phyloP scores from a whole-genome alignment of 2,329 filamentous ascomycete genomes.

The Neonectria sp. region DNA sequence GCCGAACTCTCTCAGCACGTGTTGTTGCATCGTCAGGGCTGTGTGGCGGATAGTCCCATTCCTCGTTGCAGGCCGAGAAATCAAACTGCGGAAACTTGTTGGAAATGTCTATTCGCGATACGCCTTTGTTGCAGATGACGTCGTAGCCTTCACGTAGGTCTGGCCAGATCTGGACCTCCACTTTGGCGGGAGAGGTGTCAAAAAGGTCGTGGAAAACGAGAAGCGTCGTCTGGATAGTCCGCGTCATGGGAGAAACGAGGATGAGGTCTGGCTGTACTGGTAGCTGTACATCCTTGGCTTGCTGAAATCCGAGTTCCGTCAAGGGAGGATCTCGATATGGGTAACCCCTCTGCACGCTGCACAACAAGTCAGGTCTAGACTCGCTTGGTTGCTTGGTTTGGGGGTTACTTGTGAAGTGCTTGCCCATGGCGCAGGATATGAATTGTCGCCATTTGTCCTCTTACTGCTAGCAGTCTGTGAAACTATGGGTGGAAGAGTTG shows the following conservation, averaged over 20 bases:
- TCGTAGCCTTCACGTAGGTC: constrained; percentile 45
- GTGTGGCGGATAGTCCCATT: constrained; percentile 41
- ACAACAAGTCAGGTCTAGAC: neutral
- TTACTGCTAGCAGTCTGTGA: neutral
- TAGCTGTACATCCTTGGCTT: constrained; percentile 3
- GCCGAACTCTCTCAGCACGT: constrained; percentile 40
- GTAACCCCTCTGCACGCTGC: constrained; percentile 9
- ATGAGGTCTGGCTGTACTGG: constrained; percentile 13
- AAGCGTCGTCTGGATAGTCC: constrained; percentile 41
- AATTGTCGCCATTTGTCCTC: constrained; percentile 4
- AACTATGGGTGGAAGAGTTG: neutral
- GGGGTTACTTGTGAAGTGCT: constrained; percentile 11
- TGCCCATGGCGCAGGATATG: constrained; percentile 21
- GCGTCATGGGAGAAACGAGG: constrained; percentile 22
- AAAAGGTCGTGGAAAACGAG: constrained; percentile 36
- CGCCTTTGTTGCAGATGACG: constrained; percentile 43
- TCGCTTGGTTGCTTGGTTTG: neutral
- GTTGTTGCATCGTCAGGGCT: constrained; percentile 29
- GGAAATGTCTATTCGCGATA: constrained; percentile 28
- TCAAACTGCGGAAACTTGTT: constrained; percentile 40
- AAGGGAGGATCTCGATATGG: constrained; percentile 16
- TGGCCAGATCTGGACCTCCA: constrained; percentile 40
- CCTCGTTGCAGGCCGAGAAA: constrained; percentile 34
- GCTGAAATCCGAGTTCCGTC: constrained; percentile 14
- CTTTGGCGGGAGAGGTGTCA: constrained; percentile 3